Base-by-base conservation (phyloP, 1,284 basidiomycete genomes). In the Wolfiporia cocos region DNA sequence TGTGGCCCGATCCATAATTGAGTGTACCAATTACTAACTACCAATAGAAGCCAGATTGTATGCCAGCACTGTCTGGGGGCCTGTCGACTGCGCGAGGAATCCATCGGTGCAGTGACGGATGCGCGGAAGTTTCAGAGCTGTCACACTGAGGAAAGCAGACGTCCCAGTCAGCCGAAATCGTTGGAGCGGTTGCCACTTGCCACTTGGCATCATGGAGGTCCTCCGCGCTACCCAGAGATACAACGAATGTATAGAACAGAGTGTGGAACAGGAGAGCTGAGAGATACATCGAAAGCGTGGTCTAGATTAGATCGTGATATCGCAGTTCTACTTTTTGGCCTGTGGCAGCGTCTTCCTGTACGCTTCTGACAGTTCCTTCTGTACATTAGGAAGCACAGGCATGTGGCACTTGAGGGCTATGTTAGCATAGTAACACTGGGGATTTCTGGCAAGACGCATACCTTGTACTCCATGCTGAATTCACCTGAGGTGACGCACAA, bases 401-500 rank as follows among this genome's bases (percentile, higher is more conserved):
- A 78, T 69, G 59, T 97, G 90, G 26, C 66, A 76, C 81, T 86
- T 49, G 5, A 43, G 39, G 40, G 36, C 24, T 33, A 24, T 34
- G 37, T 51, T 33, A 51, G 46, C 34, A 43, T 48, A 53, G 42
- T 53, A 4, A 33, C 31, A 30, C 30, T 14, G 19, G 11, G 22
- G 21, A 7, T 3, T 11, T n/a, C 15, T 20, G 42, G 15, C 9
- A 23, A 17, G 26, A 12, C 42, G 58, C 69, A 39, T 50, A 85
- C 86, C 74, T 90, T 91, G 67, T 95, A 96, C 64, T 95, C 92
- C 93, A 97, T 97, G 50, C 87, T 90, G 61, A 94, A 95, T 67
- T 93, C 90, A 48, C 82, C 73, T 74, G 44, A 20, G 34, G 6
- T 34, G 36, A 19, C 11, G 28, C 2, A 30, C 20, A 10, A 14